Conservation (phyloP, 2,329 filamentous ascomycete genomes). For the Aspergillus novoparasiticus region DNA sequence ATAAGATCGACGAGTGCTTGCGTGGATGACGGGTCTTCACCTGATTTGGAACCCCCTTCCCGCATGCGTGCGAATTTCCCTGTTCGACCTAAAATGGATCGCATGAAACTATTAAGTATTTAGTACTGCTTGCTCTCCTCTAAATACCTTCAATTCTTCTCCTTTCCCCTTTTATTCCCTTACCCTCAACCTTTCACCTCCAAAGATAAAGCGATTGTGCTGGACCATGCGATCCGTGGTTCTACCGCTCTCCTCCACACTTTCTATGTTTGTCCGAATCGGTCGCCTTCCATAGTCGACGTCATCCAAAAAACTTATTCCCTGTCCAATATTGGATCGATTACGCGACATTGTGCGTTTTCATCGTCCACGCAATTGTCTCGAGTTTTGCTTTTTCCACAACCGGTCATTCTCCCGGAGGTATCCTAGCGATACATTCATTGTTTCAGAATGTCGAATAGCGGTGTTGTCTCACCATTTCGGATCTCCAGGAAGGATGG, state of each 20-base stretch:
- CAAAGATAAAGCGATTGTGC: conserved; percentile 6
- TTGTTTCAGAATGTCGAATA: conserved; percentile 19
- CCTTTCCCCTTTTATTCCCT: not conserved
- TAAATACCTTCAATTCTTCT: conserved; percentile 4
- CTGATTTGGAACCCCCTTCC: conserved; percentile 16
- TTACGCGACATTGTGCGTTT: not conserved
- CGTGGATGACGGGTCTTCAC: conserved; percentile 27
- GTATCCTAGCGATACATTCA: not conserved
- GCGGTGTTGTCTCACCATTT: conserved; percentile 27
- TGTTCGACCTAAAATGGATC: not conserved
- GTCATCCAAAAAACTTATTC: conserved; percentile 14
- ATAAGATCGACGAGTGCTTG: conserved; percentile 27
- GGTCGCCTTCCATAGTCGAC: conserved; percentile 15
- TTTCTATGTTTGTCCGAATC: conserved; percentile 14
- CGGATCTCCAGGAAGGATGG: conserved; percentile 35
- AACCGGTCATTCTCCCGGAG: not conserved
- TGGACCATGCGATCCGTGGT: conserved; percentile 28
- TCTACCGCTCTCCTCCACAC: conserved; percentile 8
- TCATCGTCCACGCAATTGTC: not conserved
- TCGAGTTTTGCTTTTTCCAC: not conserved
- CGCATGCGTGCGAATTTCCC: conserved; percentile 10
- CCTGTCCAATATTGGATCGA: not conserved
- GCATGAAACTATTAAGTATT: not conserved
- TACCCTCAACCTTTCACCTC: not conserved
- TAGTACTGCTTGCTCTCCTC: not conserved